These are phyloP conservation scores for Nigrospora osmanthi DNA, from an alignment of 2,329 filamentous ascomycete genomes.

Conservation along the genomic window DNA sequence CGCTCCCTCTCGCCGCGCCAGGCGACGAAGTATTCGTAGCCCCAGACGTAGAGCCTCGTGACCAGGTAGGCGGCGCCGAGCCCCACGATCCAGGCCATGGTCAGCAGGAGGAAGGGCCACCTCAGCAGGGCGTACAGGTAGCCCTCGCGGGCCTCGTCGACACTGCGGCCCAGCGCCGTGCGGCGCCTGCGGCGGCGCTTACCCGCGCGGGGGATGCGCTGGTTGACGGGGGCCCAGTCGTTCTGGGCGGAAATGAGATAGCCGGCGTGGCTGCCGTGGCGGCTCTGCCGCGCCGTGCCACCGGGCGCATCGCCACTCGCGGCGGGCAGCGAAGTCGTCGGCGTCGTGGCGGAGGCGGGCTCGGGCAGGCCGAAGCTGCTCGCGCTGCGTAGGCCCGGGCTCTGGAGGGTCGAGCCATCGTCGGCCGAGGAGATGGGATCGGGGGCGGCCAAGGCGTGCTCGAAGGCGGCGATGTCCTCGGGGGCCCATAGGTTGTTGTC, in stretches of 20 bases:
- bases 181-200: slow-evolving; percentile 25
- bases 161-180: slow-evolving; percentile 48
- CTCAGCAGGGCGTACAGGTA: slow-evolving; percentile 84
- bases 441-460: slow-evolving; percentile 72
- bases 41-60: slow-evolving; percentile 81
- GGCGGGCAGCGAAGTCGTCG: slow-evolving; percentile 24
- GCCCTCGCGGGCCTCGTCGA: slow-evolving; percentile 91
- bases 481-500: slow-evolving; percentile 69
- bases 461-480: slow-evolving; percentile 70
- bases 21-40: slow-evolving; percentile 85
- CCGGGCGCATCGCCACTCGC: slow-evolving; percentile 17
- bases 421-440: slow-evolving; percentile 62
- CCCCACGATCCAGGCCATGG: slow-evolving; percentile 71
- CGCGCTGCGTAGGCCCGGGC: slow-evolving; percentile 30
- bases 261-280: slow-evolving; percentile 22
- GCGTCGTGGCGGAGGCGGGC: slow-evolving; percentile 22
- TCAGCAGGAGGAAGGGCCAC: slow-evolving; percentile 79
- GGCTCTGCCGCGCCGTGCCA: slow-evolving; percentile 12
- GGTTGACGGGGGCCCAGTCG: slow-evolving; percentile 71
- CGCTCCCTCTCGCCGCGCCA: slow-evolving; percentile 76
- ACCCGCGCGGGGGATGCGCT: slow-evolving; percentile 1
- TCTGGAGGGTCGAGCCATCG: slow-evolving; percentile 31
- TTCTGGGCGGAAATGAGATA: slow-evolving; percentile 82
- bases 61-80: slow-evolving; percentile 68
- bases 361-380: slow-evolving; percentile 33